Evolutionary conservation across 2,329 filamentous ascomycete genomes (phyloP), one percentile per base, ranked within the genome.

Genomic region (Sphaerulina populicola): DNA sequence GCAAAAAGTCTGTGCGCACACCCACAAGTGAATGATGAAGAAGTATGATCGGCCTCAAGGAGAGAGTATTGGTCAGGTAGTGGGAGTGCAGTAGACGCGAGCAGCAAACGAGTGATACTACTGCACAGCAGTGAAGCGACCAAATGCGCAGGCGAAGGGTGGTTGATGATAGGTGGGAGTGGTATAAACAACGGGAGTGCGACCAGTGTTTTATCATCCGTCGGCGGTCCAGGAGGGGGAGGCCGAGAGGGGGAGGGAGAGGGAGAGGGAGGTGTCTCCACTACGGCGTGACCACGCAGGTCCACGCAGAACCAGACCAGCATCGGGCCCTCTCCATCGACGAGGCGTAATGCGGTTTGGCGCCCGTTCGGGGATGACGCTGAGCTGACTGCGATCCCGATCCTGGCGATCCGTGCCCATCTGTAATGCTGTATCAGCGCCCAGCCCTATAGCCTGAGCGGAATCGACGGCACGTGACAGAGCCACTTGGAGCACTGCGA

Each of bases 41-140:
- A 58, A 61, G 56, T 55, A 58, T 54, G 47, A 49, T 33, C 44
- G 31, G 44, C 41, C 41, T 49, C 39, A 27, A 49, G 48, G 27
- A 18, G 44, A 62, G 61, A 56, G 62, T 49, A n/a, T n/a, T n/a
- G n/a, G n/a, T n/a, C n/a, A n/a, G n/a, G n/a, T n/a, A n/a, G n/a
- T n/a, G n/a, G n/a, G n/a, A 56, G 62, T 49, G 39, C 40, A 64
- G 55, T 62, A 60, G 56, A 53, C 58, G 56, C 49, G 50, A 41
- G 57, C 60, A 60, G 58, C 49, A 56, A 60, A 64, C 57, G 62
- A 64, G 59, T 63, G 62, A 60, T 59, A 66, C 64, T 59, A 66
- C 64, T 63, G 64, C 64, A 60, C 64, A 64, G 64, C 64, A 66
- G 64, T 46, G 57, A 40, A 57, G 59, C 58, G 61, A 62, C 60